These are phyloP conservation scores for Gastroboletus turbinatus DNA, from an alignment of 1,284 basidiomycete species.

Conservation along the genomic window DNA sequence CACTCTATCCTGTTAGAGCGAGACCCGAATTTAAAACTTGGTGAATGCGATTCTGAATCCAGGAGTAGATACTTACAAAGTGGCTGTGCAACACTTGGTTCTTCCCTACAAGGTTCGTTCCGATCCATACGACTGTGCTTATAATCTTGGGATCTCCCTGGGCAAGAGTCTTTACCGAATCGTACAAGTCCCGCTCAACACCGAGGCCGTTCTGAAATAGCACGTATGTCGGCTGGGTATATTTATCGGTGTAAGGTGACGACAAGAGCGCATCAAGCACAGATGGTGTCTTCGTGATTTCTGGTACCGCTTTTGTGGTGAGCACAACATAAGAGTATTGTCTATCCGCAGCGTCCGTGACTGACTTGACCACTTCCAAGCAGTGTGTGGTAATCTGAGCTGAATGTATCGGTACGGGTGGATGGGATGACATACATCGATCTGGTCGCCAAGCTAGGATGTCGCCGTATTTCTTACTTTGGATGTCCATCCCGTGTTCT, in stretches of 20 bases:
- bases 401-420: background rate
- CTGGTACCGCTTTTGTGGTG: slow-evolving; percentile 74
- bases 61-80: slow-evolving; percentile 41
- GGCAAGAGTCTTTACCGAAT: slow-evolving; percentile 45
- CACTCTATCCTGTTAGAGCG: slow-evolving; percentile 45
- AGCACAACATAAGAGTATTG: slow-evolving; percentile 68
- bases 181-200: slow-evolving; percentile 68
- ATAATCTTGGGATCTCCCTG: slow-evolving; percentile 51
- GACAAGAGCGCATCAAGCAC: slow-evolving; percentile 61
- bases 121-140: slow-evolving; percentile 55
- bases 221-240: slow-evolving; percentile 60
- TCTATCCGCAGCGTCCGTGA: slow-evolving; percentile 58
- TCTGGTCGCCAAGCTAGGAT: slow-evolving; percentile 62
- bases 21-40: too few species aligned
- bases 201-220: slow-evolving; percentile 79
- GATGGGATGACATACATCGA: slow-evolving; percentile 43
- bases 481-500: slow-evolving; percentile 56
- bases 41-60: background rate
- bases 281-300: slow-evolving; percentile 55
- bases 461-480: slow-evolving; percentile 59
- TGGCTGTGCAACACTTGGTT: slow-evolving; percentile 52
- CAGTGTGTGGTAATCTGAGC: background rate
- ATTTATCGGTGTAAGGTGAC: slow-evolving; percentile 44
- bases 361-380: slow-evolving; percentile 52
- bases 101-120: slow-evolving; percentile 46